Evolutionary conservation across 495 filamentous ascomycete species (phyloP).

Genomic region (Staphylotrichum longicolle): DNA sequence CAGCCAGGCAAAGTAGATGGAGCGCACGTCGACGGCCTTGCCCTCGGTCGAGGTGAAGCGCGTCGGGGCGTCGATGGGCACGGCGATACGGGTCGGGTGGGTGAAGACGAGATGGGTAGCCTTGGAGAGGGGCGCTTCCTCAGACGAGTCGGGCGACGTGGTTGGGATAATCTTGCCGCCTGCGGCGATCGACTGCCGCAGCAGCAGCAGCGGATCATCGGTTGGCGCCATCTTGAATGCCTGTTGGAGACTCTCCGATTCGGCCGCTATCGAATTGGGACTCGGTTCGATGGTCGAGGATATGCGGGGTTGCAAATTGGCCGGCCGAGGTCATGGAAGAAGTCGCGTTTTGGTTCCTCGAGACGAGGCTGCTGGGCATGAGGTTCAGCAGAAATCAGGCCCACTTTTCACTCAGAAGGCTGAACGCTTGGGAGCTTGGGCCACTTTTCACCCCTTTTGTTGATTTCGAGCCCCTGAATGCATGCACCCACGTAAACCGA

Average conservation of each 20-base stretch:
- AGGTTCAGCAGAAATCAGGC: neutral
- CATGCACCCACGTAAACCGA: no score
- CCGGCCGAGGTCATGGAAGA: neutral
- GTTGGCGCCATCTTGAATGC: conserved; percentile 37
- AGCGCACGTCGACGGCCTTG: conserved; percentile 79
- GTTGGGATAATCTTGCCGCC: conserved; percentile 63
- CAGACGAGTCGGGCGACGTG: conserved; percentile 54
- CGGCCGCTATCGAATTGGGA: conserved; percentile 2
- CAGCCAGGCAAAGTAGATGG: conserved; percentile 91
- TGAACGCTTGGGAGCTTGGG: no score
- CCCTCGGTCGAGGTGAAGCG: conserved; percentile 69
- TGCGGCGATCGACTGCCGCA: conserved; percentile 74
- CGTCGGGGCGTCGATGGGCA: conserved; percentile 73
- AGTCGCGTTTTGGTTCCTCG: neutral
- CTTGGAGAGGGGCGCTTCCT: conserved; percentile 57
- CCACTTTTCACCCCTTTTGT: neutral
- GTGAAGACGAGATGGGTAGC: conserved; percentile 83
- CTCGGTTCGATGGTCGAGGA: neutral
- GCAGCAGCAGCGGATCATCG: conserved; percentile 70
- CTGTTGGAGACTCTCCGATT: neutral
- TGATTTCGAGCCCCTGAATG: neutral
- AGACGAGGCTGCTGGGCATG: conserved; percentile 3
- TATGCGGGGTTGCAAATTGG: neutral
- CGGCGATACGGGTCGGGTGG: conserved; percentile 56
- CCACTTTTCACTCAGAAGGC: no score